Conservation (phyloP, 352 stramenopile genomes). For the Phytophthora sansomeana region DNA sequence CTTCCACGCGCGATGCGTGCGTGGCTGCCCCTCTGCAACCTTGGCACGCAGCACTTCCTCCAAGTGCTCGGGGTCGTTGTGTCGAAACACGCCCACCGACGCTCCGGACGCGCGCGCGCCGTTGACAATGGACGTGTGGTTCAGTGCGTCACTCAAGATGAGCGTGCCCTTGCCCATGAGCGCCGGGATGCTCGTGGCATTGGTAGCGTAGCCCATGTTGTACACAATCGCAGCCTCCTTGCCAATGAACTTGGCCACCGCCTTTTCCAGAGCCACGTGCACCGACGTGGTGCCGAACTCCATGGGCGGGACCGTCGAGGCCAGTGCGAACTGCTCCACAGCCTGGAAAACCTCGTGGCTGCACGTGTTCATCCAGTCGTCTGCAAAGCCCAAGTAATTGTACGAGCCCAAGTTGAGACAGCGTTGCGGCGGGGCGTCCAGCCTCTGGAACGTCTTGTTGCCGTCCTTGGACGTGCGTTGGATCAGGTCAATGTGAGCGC, state of each 20-base stretch:
- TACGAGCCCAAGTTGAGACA: conserved; percentile 99
- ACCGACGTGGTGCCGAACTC: conserved; percentile 91
- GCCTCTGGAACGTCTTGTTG: conserved; percentile 84
- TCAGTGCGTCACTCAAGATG: conserved; percentile 98
- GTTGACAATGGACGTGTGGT: conserved; percentile 99
- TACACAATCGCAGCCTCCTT: conserved; percentile 97
- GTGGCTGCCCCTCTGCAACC: conserved; percentile 86
- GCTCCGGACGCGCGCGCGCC: conserved; percentile 93
- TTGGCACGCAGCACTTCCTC: conserved; percentile 88
- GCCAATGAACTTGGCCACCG: conserved; percentile 95
- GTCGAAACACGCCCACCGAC: conserved; percentile 95
- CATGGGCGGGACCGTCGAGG: conserved; percentile 68
- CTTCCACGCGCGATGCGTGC: conserved; percentile 96
- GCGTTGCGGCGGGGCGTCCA: conserved; percentile 65
- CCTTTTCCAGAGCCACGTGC: conserved; percentile 94
- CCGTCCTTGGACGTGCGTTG: conserved; percentile 90
- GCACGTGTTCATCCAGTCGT: conserved; percentile 99
- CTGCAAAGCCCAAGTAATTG: conserved; percentile 99
- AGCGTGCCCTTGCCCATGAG: conserved; percentile 94
- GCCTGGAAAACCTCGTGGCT: conserved; percentile 89
- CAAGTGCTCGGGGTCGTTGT: conserved; percentile 96
- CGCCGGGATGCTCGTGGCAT: conserved; percentile 96
- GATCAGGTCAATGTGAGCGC: conserved; percentile 95
- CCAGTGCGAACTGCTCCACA: conserved; percentile 90
- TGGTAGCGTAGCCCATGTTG: conserved; percentile 99